Conservation (phyloP, 1,139 yeast genomes). For the Candida sanyaensis region DNA sequence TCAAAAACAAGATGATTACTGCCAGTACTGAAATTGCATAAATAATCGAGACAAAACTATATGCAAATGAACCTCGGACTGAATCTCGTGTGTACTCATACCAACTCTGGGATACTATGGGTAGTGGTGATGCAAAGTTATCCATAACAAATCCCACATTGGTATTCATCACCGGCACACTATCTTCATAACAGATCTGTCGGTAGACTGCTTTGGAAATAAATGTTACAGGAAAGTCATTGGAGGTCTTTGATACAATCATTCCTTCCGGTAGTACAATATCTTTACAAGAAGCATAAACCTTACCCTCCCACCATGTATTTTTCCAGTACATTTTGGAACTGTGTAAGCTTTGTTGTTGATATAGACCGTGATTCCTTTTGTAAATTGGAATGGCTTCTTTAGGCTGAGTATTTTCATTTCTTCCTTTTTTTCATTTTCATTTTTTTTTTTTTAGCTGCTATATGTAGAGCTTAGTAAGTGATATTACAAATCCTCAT, state of each 20-base stretch:
- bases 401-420: too few species aligned
- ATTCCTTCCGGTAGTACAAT: slow-evolving; percentile 36
- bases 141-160: slow-evolving; percentile 36
- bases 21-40: slow-evolving; percentile 67
- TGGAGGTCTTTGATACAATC: slow-evolving; percentile 30
- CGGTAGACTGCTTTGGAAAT: slow-evolving; percentile 28
- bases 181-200: slow-evolving; percentile 38
- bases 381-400: too few species aligned
- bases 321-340: slow-evolving; percentile 41
- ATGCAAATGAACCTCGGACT: slow-evolving; percentile 48
- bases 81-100: slow-evolving; percentile 28
- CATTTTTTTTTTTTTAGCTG: too few species aligned
- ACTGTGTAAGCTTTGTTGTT: not conserved
- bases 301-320: slow-evolving; percentile 23
- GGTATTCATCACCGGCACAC: slow-evolving; percentile 46
- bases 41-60: slow-evolving; percentile 60
- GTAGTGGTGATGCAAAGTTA: slow-evolving; percentile 32
- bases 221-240: slow-evolving; percentile 20
- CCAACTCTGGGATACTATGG: slow-evolving; percentile 46
- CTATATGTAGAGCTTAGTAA: too few species aligned
- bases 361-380: too few species aligned
- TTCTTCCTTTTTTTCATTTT: too few species aligned
- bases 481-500: too few species aligned
- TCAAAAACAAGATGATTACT: slow-evolving; percentile 63
- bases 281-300: slow-evolving; percentile 35